Evolutionary conservation across 768 basidiomycete genomes (phyloP), one percentile per base, ranked within the genome.

Genomic region (Xerocomus brunneocitrinus): DNA sequence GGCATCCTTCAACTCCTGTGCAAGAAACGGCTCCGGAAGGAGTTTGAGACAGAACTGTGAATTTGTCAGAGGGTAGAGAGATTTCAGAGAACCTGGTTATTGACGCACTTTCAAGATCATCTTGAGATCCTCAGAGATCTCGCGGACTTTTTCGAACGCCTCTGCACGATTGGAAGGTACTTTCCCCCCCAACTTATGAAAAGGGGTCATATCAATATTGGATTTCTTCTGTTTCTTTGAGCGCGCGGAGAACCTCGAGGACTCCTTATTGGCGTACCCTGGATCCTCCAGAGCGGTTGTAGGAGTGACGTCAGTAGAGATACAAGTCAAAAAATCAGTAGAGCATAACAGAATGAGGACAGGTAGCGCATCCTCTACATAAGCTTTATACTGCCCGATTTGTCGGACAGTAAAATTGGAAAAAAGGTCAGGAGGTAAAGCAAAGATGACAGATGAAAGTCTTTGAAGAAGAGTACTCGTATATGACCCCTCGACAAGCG

Each of bases 191-290:
- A n/a, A 58, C 31, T 53, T 66, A 5, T 57, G 59, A 43, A 78
- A 73, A 0, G 62, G 64, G 5, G 59, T 52, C 9, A 39, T 30
- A 35, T 78, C 64, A 10, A 73, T 40, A 6, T 50, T 67, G 40
- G 49, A 40, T 47, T 64, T 64, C 45, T 66, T 70, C 52, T 71
- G 75, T 47, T 63, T 68, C 32, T 56, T 63, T 28, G 4, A 5
- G 16, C 36, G 52, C 27, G 49, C 38, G 28, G 36, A 27, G 24
- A 55, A 57, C 9, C 48, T 57, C 1, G 49, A 39, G 31, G 46
- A 40, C 8, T 55, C 56, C 3, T 55, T 49, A 1, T 45, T 4
- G 2, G 56, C 45, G 22, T 47, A 50, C 5, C 40, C 52, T 31
- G 43, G 46, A 13, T 57, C 56, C 30, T 51, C 54, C 28, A 38